Conservation (phyloP, 192 early-diverging fungal species). For the Phlyctochytrium arcticum region DNA sequence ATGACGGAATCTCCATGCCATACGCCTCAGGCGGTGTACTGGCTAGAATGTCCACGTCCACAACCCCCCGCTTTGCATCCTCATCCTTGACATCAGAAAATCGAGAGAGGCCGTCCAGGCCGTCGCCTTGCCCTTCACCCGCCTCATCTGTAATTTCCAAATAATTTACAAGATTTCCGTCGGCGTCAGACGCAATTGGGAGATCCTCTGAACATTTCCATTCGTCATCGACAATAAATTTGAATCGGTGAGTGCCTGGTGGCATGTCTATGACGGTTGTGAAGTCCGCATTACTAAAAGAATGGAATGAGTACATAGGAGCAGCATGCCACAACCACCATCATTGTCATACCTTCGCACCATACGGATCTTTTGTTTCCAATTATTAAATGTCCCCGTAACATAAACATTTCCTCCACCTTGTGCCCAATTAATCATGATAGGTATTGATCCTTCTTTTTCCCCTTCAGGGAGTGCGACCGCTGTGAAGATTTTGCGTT, state of each 20-base stretch:
- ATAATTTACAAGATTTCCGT: constrained; percentile 96
- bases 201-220: constrained; percentile 94
- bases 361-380: constrained; percentile 90
- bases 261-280: constrained; percentile 80
- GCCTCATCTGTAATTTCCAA: constrained; percentile 77
- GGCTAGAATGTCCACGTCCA: background rate
- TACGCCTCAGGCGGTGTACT: constrained; percentile 63
- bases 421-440: constrained; percentile 85
- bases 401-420: constrained; percentile 83
- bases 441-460: constrained; percentile 58
- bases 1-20: constrained; percentile 50
- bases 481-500: background rate
- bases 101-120: constrained; percentile 35
- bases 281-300: constrained; percentile 66
- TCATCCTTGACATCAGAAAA: constrained; percentile 4
- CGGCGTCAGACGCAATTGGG: constrained; percentile 84
- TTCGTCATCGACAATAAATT: constrained; percentile 98
- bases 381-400: constrained; percentile 96
- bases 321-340: background rate
- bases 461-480: background rate
- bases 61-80: background rate
- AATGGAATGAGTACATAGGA: background rate
- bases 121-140: constrained; percentile 55
- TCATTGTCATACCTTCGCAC: constrained; percentile 27
- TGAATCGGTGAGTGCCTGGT: constrained; percentile 91